Evolutionary conservation across 164 flowering plant genomes (phyloP), one percentile per base, ranked within the genome.

Genomic region (Vitis vinifera): DNA sequence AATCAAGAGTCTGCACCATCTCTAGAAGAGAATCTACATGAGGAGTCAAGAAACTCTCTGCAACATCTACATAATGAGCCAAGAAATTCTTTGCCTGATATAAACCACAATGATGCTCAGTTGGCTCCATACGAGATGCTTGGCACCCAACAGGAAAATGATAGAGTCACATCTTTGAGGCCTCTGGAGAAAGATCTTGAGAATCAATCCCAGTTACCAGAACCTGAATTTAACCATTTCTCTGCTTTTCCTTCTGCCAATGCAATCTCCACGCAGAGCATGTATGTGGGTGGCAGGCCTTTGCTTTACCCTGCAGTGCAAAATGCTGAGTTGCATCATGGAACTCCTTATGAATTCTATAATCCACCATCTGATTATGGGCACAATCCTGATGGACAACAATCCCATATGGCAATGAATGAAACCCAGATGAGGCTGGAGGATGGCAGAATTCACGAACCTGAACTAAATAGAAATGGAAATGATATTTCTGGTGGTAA

Each of bases 251-350:
- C 87, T 31, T 60, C 79, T 29, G 59, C 76, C 23, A 61, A 78
- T 75, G 27, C 71, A 14, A 69, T 77, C 17, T 60, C 87, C 17
- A 74, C 80, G 3, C 84, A 82, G 66, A 79, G 81, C 73, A 82
- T 83, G 81, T 73, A 58, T 76, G 81, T 78, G n/a, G 85, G 66
- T 65, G 84, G 82, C 30, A 75, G 81, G 55, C 84, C 84, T n/a
- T 76, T 82, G 55, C 60, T 68, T 13, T 77, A 82, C 76, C 77
- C 88, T 8, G 63, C 70, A 48, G 66, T 51, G 59, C 81, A 73
- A 76, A 81, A 78, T 70, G 15, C 72, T 13, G 79, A 77, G 55
- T 55, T 83, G 77, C 83, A 78, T 47, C 69, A 69, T 23, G 81
- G 69, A 50, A 57, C 68, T 69, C 12, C 68, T 30, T 82, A 72